Evolutionary conservation across 2,329 filamentous ascomycete genomes (phyloP).

Genomic region (Claviceps fusiformis): DNA sequence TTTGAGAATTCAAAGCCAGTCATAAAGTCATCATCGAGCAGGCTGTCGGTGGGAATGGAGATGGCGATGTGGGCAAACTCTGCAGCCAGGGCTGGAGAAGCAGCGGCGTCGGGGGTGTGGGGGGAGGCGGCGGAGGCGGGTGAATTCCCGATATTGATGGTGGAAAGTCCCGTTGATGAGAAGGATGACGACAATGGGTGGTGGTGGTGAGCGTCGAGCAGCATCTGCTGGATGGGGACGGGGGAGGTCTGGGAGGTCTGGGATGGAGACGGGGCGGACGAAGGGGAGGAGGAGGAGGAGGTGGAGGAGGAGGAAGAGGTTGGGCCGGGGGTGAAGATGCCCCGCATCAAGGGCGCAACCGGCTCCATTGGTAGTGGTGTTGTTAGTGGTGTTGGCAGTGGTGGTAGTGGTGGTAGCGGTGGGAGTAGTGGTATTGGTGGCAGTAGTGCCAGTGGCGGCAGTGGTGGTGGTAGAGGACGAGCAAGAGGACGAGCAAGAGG

Average conservation of each 20-base stretch:
- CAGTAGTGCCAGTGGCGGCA: too few relatives aligned
- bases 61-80: slow-evolving; percentile 40
- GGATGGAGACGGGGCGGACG: not conserved
- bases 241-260: not conserved
- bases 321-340: slow-evolving; percentile 5
- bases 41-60: slow-evolving; percentile 39
- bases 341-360: slow-evolving; percentile 13
- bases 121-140: too few relatives aligned
- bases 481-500: too few relatives aligned
- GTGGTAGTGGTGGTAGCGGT: too few relatives aligned
- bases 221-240: not conserved
- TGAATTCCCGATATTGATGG: slow-evolving; percentile 11
- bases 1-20: slow-evolving; percentile 46
- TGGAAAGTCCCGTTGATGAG: not conserved
- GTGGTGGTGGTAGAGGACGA: too few relatives aligned
- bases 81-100: slow-evolving; percentile 14
- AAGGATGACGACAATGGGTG: not conserved
- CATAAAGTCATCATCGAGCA: slow-evolving; percentile 46
- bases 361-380: slow-evolving; percentile 8
- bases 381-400: too few relatives aligned
- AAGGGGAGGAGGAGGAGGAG: not conserved
- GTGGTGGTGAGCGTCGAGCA: not conserved
- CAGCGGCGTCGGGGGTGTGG: slow-evolving; percentile 11
- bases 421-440: too few relatives aligned
- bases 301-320: not conserved